Evolutionary conservation across 441 rosid genomes (phyloP).

Genomic region (Lepidium campestre): DNA sequence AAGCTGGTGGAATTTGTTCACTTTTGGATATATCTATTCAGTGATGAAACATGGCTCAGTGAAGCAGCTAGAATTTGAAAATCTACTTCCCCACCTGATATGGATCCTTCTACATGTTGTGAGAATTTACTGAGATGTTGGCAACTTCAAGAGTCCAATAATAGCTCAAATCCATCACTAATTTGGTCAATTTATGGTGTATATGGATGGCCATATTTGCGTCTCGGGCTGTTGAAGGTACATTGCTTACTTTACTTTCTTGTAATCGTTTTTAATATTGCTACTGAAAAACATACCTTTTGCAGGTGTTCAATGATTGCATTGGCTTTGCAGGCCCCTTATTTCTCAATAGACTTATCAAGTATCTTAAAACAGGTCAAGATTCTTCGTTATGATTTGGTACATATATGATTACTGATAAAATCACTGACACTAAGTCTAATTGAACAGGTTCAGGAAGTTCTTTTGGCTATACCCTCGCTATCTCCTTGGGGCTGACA

Average conservation of each 20-base stretch:
- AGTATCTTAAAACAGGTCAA: constrained; percentile 77
- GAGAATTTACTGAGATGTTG: constrained; percentile 54
- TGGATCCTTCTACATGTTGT: constrained; percentile 78
- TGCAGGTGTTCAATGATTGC: constrained; percentile 80
- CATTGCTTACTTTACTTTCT: constrained; percentile 1
- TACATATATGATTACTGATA: constrained; percentile 5
- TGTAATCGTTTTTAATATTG: constrained; percentile 23
- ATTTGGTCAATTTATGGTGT: constrained; percentile 67
- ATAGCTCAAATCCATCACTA: constrained; percentile 47
- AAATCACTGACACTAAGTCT: neutral
- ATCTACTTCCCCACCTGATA: constrained; percentile 75
- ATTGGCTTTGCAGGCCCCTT: constrained; percentile 84
- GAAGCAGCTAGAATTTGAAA: constrained; percentile 84
- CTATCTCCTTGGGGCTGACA: constrained; percentile 64
- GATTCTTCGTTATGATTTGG: neutral
- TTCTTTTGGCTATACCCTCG: constrained; percentile 62
- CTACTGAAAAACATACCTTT: neutral
- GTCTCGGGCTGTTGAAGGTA: constrained; percentile 87
- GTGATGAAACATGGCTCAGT: constrained; percentile 59
- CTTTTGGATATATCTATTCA: constrained; percentile 56
- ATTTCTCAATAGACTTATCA: constrained; percentile 82
- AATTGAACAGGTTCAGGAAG: constrained; percentile 53
- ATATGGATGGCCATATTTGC: constrained; percentile 78
- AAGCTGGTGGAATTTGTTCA: constrained; percentile 58
- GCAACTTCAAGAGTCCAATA: constrained; percentile 45